These are phyloP conservation scores for Solanum paucissectum DNA, from an alignment of 257 asterid species.

Conservation along the genomic window DNA sequence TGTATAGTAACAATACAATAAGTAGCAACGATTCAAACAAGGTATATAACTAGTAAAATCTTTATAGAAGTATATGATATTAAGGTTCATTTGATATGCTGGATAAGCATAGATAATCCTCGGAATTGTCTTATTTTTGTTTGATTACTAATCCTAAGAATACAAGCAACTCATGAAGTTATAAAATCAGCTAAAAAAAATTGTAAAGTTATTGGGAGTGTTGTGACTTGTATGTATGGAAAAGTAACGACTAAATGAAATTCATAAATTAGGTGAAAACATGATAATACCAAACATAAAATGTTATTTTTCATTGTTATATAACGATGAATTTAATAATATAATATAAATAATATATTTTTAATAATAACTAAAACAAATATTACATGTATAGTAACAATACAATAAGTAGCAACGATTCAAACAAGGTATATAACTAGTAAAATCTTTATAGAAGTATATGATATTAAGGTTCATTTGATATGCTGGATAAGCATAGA, in stretches of 20 bases:
- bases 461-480: too few species aligned
- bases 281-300: too few species aligned
- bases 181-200: not conserved
- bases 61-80: not conserved
- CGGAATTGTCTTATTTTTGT: too few species aligned
- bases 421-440: not conserved
- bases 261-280: too few species aligned
- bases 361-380: too few species aligned
- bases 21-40: not conserved
- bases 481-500: not conserved
- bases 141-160: not conserved
- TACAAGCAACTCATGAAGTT: too few species aligned
- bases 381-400: too few species aligned
- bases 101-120: not conserved
- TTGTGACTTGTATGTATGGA: not conserved
- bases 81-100: too few species aligned
- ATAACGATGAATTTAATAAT: not conserved
- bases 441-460: not conserved
- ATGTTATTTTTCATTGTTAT: not conserved
- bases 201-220: not conserved
- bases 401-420: too few species aligned
- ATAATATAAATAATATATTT: too few species aligned
- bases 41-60: not conserved
- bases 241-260: not conserved
- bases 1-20: too few species aligned